Conservation (phyloP, 306 rosid genomes). For the Pachyrhizus erosus region DNA sequence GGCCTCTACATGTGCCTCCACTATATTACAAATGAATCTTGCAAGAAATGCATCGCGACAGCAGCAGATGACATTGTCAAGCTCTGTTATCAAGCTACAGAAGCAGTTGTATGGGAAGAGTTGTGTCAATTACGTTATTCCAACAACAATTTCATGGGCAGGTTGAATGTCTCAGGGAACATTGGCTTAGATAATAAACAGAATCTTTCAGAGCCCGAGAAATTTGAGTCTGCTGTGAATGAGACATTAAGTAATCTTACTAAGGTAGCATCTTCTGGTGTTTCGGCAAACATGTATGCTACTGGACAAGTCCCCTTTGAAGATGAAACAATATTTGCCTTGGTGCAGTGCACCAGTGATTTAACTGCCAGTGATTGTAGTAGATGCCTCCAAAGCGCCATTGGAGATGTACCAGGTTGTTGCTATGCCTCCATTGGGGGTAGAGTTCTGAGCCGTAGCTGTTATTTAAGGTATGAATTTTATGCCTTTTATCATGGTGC, state of each 20-base stretch:
- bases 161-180: conserved; percentile 45
- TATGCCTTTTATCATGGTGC: conserved; percentile 56
- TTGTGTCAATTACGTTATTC: conserved; percentile 64
- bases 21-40: conserved; percentile 47
- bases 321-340: conserved; percentile 51
- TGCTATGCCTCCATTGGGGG: conserved; percentile 65
- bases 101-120: conserved; percentile 71
- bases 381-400: conserved; percentile 58
- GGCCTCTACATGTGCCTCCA: conserved; percentile 56
- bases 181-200: conserved; percentile 28
- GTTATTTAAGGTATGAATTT: conserved; percentile 67
- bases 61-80: conserved; percentile 41
- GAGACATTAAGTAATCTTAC: conserved; percentile 48
- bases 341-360: conserved; percentile 71
- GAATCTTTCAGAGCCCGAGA: conserved; percentile 47
- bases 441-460: conserved; percentile 63
- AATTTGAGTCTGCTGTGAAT: conserved; percentile 48
- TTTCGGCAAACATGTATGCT: conserved; percentile 55
- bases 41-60: conserved; percentile 47
- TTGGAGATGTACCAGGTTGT: conserved; percentile 33
- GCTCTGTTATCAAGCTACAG: conserved; percentile 55
- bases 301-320: conserved; percentile 46
- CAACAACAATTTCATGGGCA: conserved; percentile 52
- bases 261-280: conserved; percentile 44
- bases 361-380: conserved; percentile 56